These are phyloP conservation scores for Trichosporon sp. DNA, from an alignment of 1,284 basidiomycete genomes.

Conservation along the genomic window DNA sequence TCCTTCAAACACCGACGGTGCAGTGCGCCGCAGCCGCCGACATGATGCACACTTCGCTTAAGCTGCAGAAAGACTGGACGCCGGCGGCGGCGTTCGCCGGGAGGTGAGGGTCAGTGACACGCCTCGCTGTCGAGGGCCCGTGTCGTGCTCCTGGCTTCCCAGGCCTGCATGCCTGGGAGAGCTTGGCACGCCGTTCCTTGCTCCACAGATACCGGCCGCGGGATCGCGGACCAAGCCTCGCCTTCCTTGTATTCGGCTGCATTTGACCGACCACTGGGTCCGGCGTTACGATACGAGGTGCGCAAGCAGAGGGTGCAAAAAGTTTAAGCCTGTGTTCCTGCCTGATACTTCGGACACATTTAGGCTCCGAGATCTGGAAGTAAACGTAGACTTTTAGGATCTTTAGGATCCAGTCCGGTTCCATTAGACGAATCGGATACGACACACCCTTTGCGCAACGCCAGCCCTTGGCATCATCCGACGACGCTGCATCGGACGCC, in stretches of 20 bases:
- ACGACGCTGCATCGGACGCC: background rate
- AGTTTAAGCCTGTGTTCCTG: background rate
- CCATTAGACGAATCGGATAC: background rate
- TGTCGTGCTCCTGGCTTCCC: background rate
- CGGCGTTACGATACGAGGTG: background rate
- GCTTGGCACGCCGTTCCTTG: background rate
- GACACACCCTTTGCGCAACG: background rate
- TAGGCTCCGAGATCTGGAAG: constrained; percentile 7
- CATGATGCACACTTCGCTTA: background rate
- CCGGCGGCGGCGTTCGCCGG: background rate
- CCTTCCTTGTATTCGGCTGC: background rate
- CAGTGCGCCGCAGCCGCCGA: background rate
- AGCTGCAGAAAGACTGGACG: background rate
- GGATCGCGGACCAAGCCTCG: background rate
- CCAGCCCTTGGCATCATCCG: background rate
- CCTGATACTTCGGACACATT: constrained; percentile 4
- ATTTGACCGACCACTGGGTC: background rate
- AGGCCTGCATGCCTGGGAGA: background rate
- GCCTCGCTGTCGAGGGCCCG: background rate
- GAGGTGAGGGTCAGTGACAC: background rate
- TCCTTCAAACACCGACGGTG: background rate
- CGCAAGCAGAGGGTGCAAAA: background rate
- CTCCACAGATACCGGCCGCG: background rate
- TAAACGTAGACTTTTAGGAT: background rate
- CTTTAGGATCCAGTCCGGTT: no score